These are phyloP conservation scores for Calophaca sinica DNA, from an alignment of 306 rosid species.

Conservation along the genomic window DNA sequence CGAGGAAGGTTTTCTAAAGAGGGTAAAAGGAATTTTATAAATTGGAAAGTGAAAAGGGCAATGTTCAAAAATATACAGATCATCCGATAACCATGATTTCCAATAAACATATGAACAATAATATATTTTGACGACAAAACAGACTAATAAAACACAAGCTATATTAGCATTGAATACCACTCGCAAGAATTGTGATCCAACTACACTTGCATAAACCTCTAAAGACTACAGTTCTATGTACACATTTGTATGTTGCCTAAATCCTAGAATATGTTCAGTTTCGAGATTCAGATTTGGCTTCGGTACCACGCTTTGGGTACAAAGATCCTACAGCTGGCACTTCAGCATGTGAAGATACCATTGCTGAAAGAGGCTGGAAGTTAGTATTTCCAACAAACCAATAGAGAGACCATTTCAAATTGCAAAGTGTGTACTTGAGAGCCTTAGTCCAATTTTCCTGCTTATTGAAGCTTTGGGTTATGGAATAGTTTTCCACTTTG, in stretches of 20 bases:
- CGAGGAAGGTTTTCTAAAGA: neutral
- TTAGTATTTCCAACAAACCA: slow-evolving; percentile 97
- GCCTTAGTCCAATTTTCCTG: slow-evolving; percentile 99
- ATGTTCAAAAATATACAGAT: slow-evolving; percentile 3
- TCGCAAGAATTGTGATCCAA: neutral
- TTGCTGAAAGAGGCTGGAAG: slow-evolving; percentile 86
- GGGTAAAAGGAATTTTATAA: no score
- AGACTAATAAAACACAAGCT: neutral
- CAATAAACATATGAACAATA: slow-evolving; percentile 4
- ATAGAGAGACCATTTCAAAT: slow-evolving; percentile 97
- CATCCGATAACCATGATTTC: neutral
- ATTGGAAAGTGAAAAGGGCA: neutral
- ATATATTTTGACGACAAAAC: neutral
- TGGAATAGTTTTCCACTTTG: slow-evolving; percentile 89
- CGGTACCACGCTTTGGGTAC: slow-evolving; percentile 58
- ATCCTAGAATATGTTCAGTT: slow-evolving; percentile 44
- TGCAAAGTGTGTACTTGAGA: slow-evolving; percentile 93
- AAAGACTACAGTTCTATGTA: slow-evolving; percentile 38
- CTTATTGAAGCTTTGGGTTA: slow-evolving; percentile 96
- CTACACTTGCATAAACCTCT: neutral
- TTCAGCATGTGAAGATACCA: slow-evolving; percentile 70
- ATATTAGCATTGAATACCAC: neutral
- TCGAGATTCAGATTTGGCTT: slow-evolving; percentile 59
- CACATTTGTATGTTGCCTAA: slow-evolving; percentile 38
- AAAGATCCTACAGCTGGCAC: slow-evolving; percentile 69